Evolutionary conservation across 306 rosid species (phyloP).

Genomic region (Glycine tomentella): DNA sequence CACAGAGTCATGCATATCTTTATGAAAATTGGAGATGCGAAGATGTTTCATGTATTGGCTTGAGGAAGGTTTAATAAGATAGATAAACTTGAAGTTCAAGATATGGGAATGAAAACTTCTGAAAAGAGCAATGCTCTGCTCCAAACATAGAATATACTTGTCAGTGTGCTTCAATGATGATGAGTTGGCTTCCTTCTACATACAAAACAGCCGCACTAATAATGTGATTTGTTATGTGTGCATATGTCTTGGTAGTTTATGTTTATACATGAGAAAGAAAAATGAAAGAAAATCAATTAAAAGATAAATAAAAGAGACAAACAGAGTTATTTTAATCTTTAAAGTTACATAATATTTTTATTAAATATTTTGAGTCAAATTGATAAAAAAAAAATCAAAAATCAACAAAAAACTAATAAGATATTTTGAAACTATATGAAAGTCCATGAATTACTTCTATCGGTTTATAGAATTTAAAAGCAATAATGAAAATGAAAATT

Average conservation of each 20-base stretch:
- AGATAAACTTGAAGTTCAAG: slow-evolving; percentile 1
- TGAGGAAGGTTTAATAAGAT: not conserved
- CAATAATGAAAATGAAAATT: no score
- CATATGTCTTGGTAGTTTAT: not conserved
- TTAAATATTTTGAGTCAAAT: no score
- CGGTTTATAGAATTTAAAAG: no score
- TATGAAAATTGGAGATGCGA: not conserved
- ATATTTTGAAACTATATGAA: no score
- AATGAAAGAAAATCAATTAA: not conserved
- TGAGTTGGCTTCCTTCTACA: not conserved
- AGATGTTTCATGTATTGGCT: not conserved
- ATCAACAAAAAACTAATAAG: no score
- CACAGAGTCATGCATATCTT: not conserved
- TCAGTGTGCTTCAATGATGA: not conserved
- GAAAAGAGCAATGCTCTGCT: not conserved
- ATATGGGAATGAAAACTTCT: not conserved
- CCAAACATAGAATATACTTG: not conserved
- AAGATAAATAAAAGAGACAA: no score
- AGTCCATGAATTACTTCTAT: no score
- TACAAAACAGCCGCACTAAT: not conserved
- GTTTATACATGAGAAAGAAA: not conserved
- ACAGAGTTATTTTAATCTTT: no score
- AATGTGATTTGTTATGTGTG: not conserved
- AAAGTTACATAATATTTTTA: no score
- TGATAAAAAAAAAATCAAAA: no score